Evolutionary conservation across 1,284 basidiomycete genomes (phyloP), one percentile per base, ranked within the genome.

Genomic region (Flammula alnicola): DNA sequence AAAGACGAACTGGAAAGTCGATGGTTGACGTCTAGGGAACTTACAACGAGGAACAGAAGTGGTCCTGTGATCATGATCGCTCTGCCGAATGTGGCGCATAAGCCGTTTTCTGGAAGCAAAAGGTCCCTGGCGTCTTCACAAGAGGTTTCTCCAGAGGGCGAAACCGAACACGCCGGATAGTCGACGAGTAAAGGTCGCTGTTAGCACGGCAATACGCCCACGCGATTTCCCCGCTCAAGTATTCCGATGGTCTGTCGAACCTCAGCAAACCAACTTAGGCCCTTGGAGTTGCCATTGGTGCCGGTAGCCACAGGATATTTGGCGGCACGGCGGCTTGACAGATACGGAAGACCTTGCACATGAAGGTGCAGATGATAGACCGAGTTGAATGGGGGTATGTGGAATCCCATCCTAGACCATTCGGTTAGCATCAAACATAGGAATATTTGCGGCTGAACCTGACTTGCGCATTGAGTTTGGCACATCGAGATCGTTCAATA

Each of bases 321-420:
- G 29, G 79, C 54, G n/a, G 65, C 61, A 6, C 67, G 66, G 4
- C 72, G 54, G 1, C 63, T 42, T 0, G 78, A 76, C 6, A 68
- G 76, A 67, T 88, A 89, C 1, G 89, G 89, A 27, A 91, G 69
- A 4, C 75, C 81, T 36, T 91, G 83, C 16, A 88, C 83, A 65
- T 94, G 92, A 31, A 95, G 67, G 63, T 94, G 91, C 11, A 94
- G 71, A 66, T 94, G 91, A 22, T 83, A 71, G 2, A 93, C 80
- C n/a, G 85, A 88, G 50, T 81, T 85, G 65, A 90, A 89, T 0
- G 91, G 91, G 0, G 91, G 88, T 54, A 93, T 88, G 64, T 93
- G 89, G 59, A 90, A 92, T 1, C 90, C 89, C 65, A 90, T 74
- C 52, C 84, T 88, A 64, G 22, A 38, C 36, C 30, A 37, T 8